Evolutionary conservation across 345 rosid species (phyloP).

Genomic region (Populus simonii): DNA sequence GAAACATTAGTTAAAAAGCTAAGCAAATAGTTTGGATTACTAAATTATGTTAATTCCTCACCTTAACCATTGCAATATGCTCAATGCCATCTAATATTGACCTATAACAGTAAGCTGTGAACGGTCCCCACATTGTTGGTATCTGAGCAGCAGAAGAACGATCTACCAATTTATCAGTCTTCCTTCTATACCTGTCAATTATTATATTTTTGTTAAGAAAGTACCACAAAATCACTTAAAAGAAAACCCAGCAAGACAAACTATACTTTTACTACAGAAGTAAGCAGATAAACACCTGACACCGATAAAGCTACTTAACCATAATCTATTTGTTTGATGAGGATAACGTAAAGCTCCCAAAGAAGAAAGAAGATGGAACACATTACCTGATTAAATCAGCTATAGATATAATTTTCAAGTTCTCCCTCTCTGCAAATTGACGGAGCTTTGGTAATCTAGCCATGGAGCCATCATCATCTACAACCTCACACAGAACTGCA

Average conservation of each 20-base stretch:
- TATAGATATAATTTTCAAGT: conserved; percentile 61
- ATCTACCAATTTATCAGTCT: conserved; percentile 75
- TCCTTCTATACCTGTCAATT: conserved; percentile 68
- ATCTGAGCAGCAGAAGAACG: conserved; percentile 69
- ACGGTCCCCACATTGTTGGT: conserved; percentile 96
- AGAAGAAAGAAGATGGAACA: background rate
- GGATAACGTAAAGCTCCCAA: background rate
- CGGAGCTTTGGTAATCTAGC: conserved; percentile 79
- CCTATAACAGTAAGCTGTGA: conserved; percentile 69
- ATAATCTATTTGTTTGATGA: background rate
- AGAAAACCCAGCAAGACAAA: background rate
- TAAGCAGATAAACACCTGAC: background rate
- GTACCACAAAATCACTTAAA: background rate
- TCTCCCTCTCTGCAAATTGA: conserved; percentile 57
- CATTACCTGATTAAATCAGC: conserved; percentile 77
- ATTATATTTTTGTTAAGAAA: background rate
- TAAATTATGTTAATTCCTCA: conserved; percentile 29
- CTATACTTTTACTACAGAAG: too few species aligned
- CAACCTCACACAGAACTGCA: conserved; percentile 76
- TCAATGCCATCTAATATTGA: conserved; percentile 87
- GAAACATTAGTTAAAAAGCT: background rate
- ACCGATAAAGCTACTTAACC: background rate
- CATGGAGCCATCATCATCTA: conserved; percentile 92
- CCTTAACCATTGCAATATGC: conserved; percentile 99
- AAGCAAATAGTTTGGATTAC: background rate